Evolutionary conservation across 2,329 filamentous ascomycete genomes (phyloP).

Genomic region (Alternaria incomplexa): DNA sequence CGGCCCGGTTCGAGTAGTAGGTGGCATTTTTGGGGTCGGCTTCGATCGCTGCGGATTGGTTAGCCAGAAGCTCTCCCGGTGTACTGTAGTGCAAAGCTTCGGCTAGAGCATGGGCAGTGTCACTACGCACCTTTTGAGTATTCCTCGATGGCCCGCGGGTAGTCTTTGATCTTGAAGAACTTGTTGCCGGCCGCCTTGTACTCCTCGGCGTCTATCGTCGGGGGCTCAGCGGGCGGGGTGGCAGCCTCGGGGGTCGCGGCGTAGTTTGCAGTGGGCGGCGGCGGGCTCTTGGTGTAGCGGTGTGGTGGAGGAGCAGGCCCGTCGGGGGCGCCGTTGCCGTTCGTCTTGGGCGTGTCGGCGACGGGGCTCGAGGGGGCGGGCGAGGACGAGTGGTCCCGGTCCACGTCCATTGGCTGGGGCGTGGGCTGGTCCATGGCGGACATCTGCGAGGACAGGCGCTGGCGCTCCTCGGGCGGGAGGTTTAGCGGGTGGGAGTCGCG

Average conservation of each 20-base stretch:
- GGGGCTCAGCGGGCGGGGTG: slow-evolving; percentile 49
- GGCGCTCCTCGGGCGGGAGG: slow-evolving; percentile 85
- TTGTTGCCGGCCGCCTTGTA: slow-evolving; percentile 96
- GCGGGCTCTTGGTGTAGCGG: slow-evolving; percentile 59
- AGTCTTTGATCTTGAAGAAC: slow-evolving; percentile 95
- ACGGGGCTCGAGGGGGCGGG: slow-evolving; percentile 59
- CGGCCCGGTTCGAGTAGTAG: slow-evolving; percentile 93
- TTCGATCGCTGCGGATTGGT: slow-evolving; percentile 72
- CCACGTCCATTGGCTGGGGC: slow-evolving; percentile 76
- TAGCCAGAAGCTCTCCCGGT: slow-evolving; percentile 27
- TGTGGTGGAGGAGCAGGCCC: slow-evolving; percentile 75
- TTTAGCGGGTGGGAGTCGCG: slow-evolving; percentile 85
- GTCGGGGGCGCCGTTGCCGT: slow-evolving; percentile 56
- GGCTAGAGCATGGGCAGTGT: slow-evolving; percentile 8
- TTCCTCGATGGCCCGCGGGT: slow-evolving; percentile 83
- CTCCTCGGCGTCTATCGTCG: slow-evolving; percentile 80
- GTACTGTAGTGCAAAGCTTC: slow-evolving; percentile 15
- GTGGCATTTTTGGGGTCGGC: slow-evolving; percentile 84
- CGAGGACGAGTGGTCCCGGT: slow-evolving; percentile 67
- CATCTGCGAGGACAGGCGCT: slow-evolving; percentile 72
- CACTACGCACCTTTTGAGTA: slow-evolving; percentile 84
- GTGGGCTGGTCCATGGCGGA: slow-evolving; percentile 62
- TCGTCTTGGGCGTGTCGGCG: slow-evolving; percentile 57
- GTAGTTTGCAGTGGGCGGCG: slow-evolving; percentile 49
- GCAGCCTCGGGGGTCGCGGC: slow-evolving; percentile 47